These are phyloP conservation scores for Pseudomonodictys pantanalensis DNA, from an alignment of 495 filamentous ascomycete species.

Conservation along the genomic window DNA sequence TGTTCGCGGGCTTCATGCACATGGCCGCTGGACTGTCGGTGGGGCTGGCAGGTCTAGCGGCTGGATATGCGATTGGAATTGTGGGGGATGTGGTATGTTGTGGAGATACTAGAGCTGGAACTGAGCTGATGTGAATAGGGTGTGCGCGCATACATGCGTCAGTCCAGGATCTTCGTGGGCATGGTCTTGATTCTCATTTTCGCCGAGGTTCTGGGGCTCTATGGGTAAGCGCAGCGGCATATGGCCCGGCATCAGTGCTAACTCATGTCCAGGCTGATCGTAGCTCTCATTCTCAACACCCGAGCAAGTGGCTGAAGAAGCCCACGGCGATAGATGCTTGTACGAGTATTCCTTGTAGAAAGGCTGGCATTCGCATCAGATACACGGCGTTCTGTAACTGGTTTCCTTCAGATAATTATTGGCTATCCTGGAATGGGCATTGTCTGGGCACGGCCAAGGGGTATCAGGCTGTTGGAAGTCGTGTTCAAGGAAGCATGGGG, in stretches of 20 bases:
- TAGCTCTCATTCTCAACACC: conserved; percentile 46
- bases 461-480: too few species aligned
- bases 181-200: conserved; percentile 99
- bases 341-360: conserved; percentile 12
- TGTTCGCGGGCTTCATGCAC: conserved; percentile 93
- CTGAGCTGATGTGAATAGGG: conserved; percentile 53
- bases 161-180: conserved; percentile 92
- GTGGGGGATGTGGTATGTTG: conserved; percentile 81
- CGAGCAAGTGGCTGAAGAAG: conserved; percentile 27
- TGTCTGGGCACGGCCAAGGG: too few species aligned
- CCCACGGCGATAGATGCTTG: neutral
- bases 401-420: neutral
- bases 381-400: conserved; percentile 10
- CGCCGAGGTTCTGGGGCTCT: conserved; percentile 93
- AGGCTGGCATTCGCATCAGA: conserved; percentile 8
- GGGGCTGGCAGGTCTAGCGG: conserved; percentile 87
- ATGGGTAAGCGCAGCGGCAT: conserved; percentile 64
- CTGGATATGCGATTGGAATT: conserved; percentile 93
- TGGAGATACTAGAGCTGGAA: neutral
- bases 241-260: neutral
- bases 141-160: conserved; percentile 90
- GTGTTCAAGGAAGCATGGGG: too few species aligned
- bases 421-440: too few species aligned
- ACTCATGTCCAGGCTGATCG: conserved; percentile 40
- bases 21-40: conserved; percentile 87